Conservation (phyloP, 1,284 basidiomycete species). For the Mycosarcoma mackinlayi region DNA sequence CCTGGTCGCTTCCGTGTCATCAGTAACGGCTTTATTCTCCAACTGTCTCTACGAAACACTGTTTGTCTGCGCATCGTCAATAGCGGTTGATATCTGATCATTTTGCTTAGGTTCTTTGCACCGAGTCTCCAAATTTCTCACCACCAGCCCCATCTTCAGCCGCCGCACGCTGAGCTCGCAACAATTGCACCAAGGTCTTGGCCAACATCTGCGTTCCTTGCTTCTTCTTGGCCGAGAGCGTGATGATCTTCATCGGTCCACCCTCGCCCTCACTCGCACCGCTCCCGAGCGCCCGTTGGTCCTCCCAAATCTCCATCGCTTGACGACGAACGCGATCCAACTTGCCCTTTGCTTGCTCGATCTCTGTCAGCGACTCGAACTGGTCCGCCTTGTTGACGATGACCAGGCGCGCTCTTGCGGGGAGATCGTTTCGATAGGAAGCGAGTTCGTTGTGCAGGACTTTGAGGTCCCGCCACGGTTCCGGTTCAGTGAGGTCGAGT, state of each 20-base stretch:
- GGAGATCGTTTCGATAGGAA: slow-evolving; percentile 81
- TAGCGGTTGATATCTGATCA: too few species aligned
- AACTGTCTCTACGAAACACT: slow-evolving; percentile 29
- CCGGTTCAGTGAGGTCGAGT: slow-evolving; percentile 79
- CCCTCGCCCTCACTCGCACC: neutral
- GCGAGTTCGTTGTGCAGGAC: slow-evolving; percentile 84
- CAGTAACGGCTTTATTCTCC: too few species aligned
- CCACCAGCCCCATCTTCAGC: too few species aligned
- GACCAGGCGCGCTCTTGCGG: slow-evolving; percentile 73
- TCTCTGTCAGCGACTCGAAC: slow-evolving; percentile 7
- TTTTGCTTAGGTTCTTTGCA: too few species aligned
- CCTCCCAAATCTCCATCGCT: slow-evolving; percentile 18
- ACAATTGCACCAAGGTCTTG: slow-evolving; percentile 32
- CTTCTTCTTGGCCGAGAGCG: slow-evolving; percentile 46
- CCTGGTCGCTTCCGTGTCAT: too few species aligned
- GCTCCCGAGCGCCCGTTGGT: slow-evolving; percentile 6
- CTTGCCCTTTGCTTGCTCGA: slow-evolving; percentile 32
- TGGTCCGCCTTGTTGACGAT: slow-evolving; percentile 93
- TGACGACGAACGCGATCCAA: slow-evolving; percentile 20
- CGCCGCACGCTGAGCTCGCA: slow-evolving; percentile 22
- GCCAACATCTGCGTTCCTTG: slow-evolving; percentile 40
- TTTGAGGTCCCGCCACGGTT: slow-evolving; percentile 76
- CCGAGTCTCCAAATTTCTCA: too few species aligned
- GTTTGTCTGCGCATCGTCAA: too few species aligned
- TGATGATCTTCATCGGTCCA: slow-evolving; percentile 27